Percentiles rank a stretch among this genome's conserved stretches.
Evolutionary conservation across 163 green algal species (phyloP).

Genomic region (Chlorella variabilis): DNA sequence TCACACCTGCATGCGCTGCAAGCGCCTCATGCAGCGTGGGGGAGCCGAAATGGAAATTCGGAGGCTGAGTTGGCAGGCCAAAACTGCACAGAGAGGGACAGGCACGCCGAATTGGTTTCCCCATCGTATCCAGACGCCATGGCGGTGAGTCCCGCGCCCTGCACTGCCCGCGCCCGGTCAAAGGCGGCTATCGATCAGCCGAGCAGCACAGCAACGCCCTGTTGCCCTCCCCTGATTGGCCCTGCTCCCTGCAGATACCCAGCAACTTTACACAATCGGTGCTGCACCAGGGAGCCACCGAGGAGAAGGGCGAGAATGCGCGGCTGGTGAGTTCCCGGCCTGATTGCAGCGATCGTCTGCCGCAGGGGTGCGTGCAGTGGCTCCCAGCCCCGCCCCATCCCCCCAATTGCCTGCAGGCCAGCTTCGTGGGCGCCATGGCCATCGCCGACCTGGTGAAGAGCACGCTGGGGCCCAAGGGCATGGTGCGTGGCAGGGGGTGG

Average conservation of each 20-base stretch:
- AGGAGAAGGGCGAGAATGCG: constrained; percentile 95
- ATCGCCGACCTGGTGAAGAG: constrained; percentile 99
- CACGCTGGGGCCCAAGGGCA: constrained; percentile 98
- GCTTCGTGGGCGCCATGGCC: constrained; percentile 98
- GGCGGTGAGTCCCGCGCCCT: not conserved
- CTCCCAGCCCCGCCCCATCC: not conserved
- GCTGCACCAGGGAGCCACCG: constrained; percentile 77
- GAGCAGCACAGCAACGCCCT: not conserved
- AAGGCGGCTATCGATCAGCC: not conserved
- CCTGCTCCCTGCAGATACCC: constrained; percentile 40
- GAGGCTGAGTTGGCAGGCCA: no score
- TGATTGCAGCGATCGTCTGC: not conserved
- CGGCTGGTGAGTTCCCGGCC: constrained; percentile 74
- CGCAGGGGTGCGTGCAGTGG: not conserved
- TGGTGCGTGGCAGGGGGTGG: constrained; percentile 74
- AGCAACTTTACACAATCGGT: constrained; percentile 61
- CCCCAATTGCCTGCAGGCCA: constrained; percentile 61
- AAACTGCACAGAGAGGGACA: no score
- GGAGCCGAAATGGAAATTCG: no score
- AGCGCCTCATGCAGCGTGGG: no score
- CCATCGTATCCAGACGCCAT: no score
- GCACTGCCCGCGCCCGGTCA: no score
- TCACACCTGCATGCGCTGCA: no score
- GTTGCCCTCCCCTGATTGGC: not conserved
- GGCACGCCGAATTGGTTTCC: no score